phyloP scores from a whole-genome alignment of 352 stramenopile genomes.

The Phytophthora capsici region DNA sequence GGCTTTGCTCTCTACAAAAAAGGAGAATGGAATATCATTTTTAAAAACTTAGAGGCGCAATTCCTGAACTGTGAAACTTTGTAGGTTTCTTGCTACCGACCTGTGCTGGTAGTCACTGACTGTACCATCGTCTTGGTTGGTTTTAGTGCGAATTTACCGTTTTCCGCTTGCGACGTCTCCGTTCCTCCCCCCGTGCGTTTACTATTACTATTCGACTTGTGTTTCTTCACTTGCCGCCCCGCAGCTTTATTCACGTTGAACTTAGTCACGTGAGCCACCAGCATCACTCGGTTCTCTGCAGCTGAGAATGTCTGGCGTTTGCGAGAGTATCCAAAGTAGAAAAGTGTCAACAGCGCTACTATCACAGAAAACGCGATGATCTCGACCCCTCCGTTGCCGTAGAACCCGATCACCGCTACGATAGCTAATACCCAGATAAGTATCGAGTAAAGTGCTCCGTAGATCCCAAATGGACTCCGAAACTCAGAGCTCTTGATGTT shows the following conservation, averaged over 20 bases:
- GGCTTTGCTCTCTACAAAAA: too few species aligned
- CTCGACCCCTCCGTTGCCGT: constrained; percentile 33
- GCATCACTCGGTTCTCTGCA: constrained; percentile 46
- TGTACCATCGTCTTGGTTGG: constrained; percentile 24
- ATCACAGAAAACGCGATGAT: constrained; percentile 26
- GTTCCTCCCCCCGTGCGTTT: constrained; percentile 23
- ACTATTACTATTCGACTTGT: constrained; percentile 8
- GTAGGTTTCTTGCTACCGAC: neutral
- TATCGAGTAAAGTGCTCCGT: constrained; percentile 37
- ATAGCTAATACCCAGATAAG: constrained; percentile 36
- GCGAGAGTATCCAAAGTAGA: constrained; percentile 47
- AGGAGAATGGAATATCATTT: too few species aligned
- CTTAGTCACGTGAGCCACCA: constrained; percentile 55
- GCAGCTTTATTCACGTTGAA: constrained; percentile 36
- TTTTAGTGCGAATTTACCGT: neutral
- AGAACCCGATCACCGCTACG: constrained; percentile 33
- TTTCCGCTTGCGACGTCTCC: constrained; percentile 18
- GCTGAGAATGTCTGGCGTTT: constrained; percentile 47
- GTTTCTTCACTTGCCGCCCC: constrained; percentile 1
- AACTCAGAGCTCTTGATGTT: constrained; percentile 53
- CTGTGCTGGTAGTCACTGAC: neutral
- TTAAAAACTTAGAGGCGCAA: too few species aligned
- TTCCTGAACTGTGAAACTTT: too few species aligned
- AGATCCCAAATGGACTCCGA: constrained; percentile 43
- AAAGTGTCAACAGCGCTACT: constrained; percentile 22